phyloP scores from a whole-genome alignment of 257 asterid genomes.

The Jasminum sambac region DNA sequence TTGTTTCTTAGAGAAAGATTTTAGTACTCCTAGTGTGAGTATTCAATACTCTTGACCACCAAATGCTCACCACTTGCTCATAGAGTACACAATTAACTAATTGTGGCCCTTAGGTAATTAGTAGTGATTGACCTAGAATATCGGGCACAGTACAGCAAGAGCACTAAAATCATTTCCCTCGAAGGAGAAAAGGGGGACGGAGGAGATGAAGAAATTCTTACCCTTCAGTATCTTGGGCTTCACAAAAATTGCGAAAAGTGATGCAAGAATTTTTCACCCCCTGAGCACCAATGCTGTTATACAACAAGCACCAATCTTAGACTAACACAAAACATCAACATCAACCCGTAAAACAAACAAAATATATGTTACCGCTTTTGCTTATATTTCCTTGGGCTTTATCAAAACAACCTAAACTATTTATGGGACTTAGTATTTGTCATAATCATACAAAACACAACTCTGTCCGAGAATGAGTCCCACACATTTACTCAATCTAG shows the following conservation, averaged over 20 bases:
- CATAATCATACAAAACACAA: not conserved
- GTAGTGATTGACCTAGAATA: too few species aligned
- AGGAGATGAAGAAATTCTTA: constrained; percentile 29
- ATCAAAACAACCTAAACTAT: not conserved
- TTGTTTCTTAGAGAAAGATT: too few species aligned
- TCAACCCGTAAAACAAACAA: not conserved
- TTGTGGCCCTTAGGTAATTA: too few species aligned
- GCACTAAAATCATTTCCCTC: too few species aligned
- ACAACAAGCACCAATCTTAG: not conserved
- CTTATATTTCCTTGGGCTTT: not conserved
- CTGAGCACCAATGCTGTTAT: constrained; percentile 76
- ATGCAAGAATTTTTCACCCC: constrained; percentile 66
- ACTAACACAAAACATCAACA: not conserved
- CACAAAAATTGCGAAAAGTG: constrained; percentile 64
- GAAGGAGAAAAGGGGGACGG: not conserved
- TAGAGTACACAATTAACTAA: too few species aligned
- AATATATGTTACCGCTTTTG: not conserved
- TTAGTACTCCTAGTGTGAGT: too few species aligned
- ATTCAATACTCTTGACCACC: too few species aligned
- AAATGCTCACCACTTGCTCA: too few species aligned
- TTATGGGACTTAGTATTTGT: not conserved
- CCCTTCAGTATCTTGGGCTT: constrained; percentile 56
- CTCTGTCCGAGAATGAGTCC: not conserved
- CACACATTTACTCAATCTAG: not conserved
- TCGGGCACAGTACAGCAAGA: too few species aligned